Evolutionary conservation across 2,329 filamentous ascomycete genomes (phyloP).

Genomic region (Rutstroemia sp.): DNA sequence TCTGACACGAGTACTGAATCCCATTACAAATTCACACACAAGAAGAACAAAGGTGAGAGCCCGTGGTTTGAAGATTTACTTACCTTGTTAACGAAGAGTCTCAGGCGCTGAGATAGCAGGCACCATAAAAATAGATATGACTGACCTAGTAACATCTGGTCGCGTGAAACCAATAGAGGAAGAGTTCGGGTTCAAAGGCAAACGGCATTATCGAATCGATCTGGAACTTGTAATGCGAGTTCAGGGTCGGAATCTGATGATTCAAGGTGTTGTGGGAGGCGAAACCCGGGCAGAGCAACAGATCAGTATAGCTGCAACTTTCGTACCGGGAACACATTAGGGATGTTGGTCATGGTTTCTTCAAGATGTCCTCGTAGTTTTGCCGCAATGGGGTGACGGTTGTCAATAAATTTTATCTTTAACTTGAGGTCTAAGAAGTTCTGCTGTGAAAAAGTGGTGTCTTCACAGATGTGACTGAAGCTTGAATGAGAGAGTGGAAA

Average conservation of each 20-base stretch:
- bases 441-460: no score
- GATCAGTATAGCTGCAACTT: neutral
- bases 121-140: neutral
- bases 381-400: no score
- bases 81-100: neutral
- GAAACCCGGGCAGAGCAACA: neutral
- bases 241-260: neutral
- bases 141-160: neutral
- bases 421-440: neutral
- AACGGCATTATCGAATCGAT: neutral
- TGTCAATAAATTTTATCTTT: neutral
- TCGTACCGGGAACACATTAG: neutral
- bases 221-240: neutral
- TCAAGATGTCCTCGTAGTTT: no score
- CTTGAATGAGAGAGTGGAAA: no score
- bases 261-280: neutral
- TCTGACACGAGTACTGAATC: constrained; percentile 1
- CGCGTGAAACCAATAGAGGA: neutral
- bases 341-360: no score
- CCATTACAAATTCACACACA: neutral
- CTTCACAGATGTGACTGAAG: no score
- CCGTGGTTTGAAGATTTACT: neutral
- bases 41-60: neutral
- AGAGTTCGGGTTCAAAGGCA: neutral
- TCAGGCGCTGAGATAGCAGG: neutral